Conservation (phyloP, 2,329 filamentous ascomycete species). For the Colletotrichum tabaci region DNA sequence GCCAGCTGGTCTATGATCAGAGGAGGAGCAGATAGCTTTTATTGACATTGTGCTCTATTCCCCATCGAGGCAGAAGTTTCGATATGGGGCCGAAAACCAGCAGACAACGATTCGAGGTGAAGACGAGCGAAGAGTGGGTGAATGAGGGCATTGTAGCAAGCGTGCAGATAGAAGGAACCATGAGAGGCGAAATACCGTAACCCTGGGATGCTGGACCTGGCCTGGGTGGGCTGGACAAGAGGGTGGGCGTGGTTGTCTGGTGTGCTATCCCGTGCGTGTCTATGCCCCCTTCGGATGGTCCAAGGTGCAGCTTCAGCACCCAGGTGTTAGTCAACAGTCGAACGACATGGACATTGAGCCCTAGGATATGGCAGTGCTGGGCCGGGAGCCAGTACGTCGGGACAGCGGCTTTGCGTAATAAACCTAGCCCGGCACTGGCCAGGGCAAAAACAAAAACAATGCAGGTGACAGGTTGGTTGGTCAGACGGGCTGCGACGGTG, state of each 20-base stretch:
- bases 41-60: conserved; percentile 23
- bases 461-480: conserved; percentile 27
- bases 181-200: background rate
- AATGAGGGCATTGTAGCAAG: background rate
- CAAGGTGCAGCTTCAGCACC: conserved; percentile 6
- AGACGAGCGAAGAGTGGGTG: background rate
- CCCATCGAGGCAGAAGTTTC: conserved; percentile 30
- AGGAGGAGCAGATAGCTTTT: conserved; percentile 18
- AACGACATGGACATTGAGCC: conserved; percentile 14
- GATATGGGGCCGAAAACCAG: conserved; percentile 8
- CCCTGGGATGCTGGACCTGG: background rate
- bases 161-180: background rate
- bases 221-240: background rate
- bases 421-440: conserved; percentile 38
- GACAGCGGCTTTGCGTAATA: conserved; percentile 36
- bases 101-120: background rate
- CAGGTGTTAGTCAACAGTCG: background rate
- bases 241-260: background rate
- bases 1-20: conserved; percentile 28
- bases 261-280: background rate
- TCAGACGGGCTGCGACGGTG: conserved; percentile 19
- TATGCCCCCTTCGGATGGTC: conserved; percentile 5
- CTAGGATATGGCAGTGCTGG: conserved; percentile 29
- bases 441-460: conserved; percentile 26
- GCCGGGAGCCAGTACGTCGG: conserved; percentile 41